Percentiles rank a stretch among this genome's conserved stretches.
Conservation (phyloP, 2,329 filamentous ascomycete genomes). For the Penicillium vulpinum region DNA sequence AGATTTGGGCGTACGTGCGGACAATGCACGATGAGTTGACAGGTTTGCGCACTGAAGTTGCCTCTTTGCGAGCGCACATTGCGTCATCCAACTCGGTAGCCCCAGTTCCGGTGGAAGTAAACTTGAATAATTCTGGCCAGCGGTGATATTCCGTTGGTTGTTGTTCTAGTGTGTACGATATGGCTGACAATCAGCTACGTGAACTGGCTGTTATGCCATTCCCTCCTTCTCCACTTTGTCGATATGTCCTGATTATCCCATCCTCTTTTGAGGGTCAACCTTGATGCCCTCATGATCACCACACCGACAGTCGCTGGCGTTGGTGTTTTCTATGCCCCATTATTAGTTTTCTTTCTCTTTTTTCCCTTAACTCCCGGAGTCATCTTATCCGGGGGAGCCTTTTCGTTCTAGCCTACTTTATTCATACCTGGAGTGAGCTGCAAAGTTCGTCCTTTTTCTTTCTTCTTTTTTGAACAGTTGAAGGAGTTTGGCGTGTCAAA, state of each 20-base stretch:
- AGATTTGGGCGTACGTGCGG: constrained; percentile 47
- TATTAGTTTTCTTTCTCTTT: constrained; percentile 5
- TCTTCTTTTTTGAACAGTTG: constrained; percentile 7
- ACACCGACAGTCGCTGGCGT: constrained; percentile 16
- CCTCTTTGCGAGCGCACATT: constrained; percentile 42
- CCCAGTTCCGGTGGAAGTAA: constrained; percentile 18
- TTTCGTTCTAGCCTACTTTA: constrained; percentile 9
- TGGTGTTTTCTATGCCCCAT: constrained; percentile 13
- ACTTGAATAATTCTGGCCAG: constrained; percentile 16
- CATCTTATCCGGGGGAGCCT: background rate
- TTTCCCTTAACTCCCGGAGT: background rate
- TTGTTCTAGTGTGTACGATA: constrained; percentile 24
- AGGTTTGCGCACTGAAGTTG: constrained; percentile 44
- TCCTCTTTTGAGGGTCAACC: constrained; percentile 3
- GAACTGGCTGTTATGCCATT: background rate
- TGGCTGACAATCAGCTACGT: constrained; percentile 1
- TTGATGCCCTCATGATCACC: constrained; percentile 24
- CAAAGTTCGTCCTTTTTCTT: constrained; percentile 8
- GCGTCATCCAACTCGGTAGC: constrained; percentile 30
- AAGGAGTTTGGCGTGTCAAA: constrained; percentile 23
- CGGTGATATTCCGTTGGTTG: constrained; percentile 7
- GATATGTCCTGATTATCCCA: constrained; percentile 16
- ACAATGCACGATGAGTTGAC: constrained; percentile 45
- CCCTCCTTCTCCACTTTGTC: constrained; percentile 15
- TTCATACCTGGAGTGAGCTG: constrained; percentile 2